Evolutionary conservation across 2,329 filamentous ascomycete genomes (phyloP).

Genomic region (Penicillium sp.): DNA sequence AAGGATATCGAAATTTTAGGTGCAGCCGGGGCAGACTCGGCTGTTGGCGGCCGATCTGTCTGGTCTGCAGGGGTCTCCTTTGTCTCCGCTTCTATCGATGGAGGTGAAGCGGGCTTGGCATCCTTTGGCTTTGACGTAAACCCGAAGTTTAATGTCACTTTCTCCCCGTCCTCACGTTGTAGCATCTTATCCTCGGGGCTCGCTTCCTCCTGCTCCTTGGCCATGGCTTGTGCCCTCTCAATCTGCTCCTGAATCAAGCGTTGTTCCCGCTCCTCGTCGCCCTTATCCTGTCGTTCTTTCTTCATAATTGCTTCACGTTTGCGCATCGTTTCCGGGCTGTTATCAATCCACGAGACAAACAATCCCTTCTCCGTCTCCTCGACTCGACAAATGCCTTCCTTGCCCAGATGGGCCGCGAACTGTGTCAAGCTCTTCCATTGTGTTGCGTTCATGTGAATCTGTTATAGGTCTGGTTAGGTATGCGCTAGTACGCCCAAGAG

Average conservation of each 20-base stretch:
- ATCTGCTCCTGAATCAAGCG: slow-evolving; percentile 79
- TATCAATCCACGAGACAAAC: slow-evolving; percentile 85
- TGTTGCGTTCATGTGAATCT: slow-evolving; percentile 91
- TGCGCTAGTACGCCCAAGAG: neutral
- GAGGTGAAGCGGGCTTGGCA: slow-evolving; percentile 22
- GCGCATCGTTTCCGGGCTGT: slow-evolving; percentile 76
- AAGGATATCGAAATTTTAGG: slow-evolving; percentile 60
- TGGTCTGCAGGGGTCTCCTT: slow-evolving; percentile 12
- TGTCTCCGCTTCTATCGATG: slow-evolving; percentile 20
- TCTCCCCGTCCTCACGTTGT: slow-evolving; percentile 64
- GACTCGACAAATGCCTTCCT: slow-evolving; percentile 81
- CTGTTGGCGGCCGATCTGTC: slow-evolving; percentile 5
- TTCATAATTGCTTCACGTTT: slow-evolving; percentile 73
- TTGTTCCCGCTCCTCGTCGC: slow-evolving; percentile 85
- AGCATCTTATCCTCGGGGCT: slow-evolving; percentile 40
- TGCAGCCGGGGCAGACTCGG: slow-evolving; percentile 3
- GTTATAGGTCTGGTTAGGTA: slow-evolving; percentile 32
- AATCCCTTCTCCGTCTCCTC: slow-evolving; percentile 83
- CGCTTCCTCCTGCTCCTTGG: slow-evolving; percentile 42
- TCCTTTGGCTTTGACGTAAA: slow-evolving; percentile 26
- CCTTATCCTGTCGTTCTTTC: slow-evolving; percentile 81
- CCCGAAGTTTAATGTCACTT: slow-evolving; percentile 67
- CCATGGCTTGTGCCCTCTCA: slow-evolving; percentile 62
- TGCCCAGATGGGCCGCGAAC: slow-evolving; percentile 78
- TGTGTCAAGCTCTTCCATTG: slow-evolving; percentile 84